Evolutionary conservation across 2,329 filamentous ascomycete genomes (phyloP).

Genomic region (Trichophaea hybrida): DNA sequence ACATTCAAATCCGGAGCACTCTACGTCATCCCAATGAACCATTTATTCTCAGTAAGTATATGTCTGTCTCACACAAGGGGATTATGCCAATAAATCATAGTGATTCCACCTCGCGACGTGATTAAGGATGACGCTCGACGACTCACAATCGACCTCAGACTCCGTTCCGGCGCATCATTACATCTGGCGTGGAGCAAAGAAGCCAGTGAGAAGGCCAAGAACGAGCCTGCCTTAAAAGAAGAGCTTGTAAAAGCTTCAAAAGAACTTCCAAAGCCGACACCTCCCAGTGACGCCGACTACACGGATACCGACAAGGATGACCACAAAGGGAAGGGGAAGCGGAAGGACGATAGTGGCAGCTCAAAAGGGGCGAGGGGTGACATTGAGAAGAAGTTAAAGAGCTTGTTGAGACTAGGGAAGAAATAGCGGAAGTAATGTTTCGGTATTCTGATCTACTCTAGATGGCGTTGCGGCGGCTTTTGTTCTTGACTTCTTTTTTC

Average conservation of each 20-base stretch:
- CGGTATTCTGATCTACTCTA: not conserved
- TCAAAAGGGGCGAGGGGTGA: constrained; percentile 6
- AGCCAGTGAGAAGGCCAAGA: constrained; percentile 16
- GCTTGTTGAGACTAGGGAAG: constrained; percentile 28
- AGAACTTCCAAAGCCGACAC: constrained; percentile 39
- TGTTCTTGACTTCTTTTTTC: not conserved
- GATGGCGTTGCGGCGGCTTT: not conserved
- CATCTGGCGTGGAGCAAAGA: constrained; percentile 15
- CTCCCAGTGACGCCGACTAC: constrained; percentile 53
- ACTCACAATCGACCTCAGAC: constrained; percentile 20
- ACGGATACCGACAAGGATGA: constrained; percentile 27
- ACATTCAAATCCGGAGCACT: constrained; percentile 57
- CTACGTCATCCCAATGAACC: constrained; percentile 50
- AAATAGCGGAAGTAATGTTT: not conserved
- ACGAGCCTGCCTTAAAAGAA: constrained; percentile 20
- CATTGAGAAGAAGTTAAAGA: constrained; percentile 21
- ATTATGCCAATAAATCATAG: constrained; percentile 24
- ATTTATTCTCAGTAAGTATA: constrained; percentile 56
- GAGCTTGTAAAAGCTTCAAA: constrained; percentile 17
- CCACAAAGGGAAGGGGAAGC: constrained; percentile 31
- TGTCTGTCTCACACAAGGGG: constrained; percentile 34
- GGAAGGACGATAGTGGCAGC: constrained; percentile 30
- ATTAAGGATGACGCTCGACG: constrained; percentile 36
- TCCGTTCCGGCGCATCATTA: constrained; percentile 18
- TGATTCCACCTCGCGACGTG: constrained; percentile 33